Evolutionary conservation across 2,329 filamentous ascomycete genomes (phyloP), one percentile per base, ranked within the genome.

Genomic region (Dichotomopilus funicola): DNA sequence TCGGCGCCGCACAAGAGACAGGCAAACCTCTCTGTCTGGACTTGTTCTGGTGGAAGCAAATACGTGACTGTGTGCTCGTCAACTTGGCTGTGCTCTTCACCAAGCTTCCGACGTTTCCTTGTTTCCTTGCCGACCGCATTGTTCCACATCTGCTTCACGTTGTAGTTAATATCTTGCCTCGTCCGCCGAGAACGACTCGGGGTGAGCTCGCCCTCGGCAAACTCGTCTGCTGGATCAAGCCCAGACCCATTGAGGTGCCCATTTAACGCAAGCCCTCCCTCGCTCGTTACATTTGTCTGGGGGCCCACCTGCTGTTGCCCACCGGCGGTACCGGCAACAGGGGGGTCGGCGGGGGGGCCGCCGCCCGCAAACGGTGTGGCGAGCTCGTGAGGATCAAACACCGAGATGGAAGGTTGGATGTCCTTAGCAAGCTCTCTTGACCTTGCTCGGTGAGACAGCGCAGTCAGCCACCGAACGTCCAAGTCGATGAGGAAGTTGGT

Each of bases 141-240:
- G 61, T 81, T 79, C 65, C 77, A 83, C 12, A 85, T 68, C 10
- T 77, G 71, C 64, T 82, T 84, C 40, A 85, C 67, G 60, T 85
- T 85, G 64, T 85, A 85, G 57, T 78, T 77, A 54, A 74, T 75
- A 43, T 71, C 71, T 13, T 68, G 73, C 51, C 80, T 74, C 12
- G 71, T 68, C 44, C 80, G 74, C 13, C 81, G 67, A 1, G 77
- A 76, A 56, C 79, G 74, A 52, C 73, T 79, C 0, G 79, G 78
- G 2, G 79, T 82, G 11, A 72, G 69, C 13, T 78, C 76, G 33
- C 75, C 75, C 27, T 76, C 73, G 6, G 64, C 59, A 7, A 74
- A 73, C 38, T 78, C 77, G 34, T 77, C 75, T 5, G 71, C 69
- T 12, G 77, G 73, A 51, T 63, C 59, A 11, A 57, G 60, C 35